phyloP scores from a whole-genome alignment of 345 rosid species.

The Melaleuca alternifolia region DNA sequence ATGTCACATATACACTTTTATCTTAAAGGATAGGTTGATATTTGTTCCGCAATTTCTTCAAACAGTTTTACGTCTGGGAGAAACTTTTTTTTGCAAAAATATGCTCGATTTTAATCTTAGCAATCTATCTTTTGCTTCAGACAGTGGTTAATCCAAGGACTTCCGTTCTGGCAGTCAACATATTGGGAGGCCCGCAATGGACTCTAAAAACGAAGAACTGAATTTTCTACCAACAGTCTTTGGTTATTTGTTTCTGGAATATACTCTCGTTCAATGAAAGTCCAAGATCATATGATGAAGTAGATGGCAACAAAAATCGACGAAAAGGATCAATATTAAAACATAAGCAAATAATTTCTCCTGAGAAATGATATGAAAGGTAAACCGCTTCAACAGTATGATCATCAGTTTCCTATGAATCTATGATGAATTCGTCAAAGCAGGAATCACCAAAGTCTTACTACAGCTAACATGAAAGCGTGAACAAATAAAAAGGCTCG shows the following conservation, averaged over 20 bases:
- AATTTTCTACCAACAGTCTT: too few species aligned
- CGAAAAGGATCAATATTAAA: too few species aligned
- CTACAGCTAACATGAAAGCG: background rate
- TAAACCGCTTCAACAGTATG: background rate
- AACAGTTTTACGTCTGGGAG: background rate
- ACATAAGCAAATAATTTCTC: too few species aligned
- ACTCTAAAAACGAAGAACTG: background rate
- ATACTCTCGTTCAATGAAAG: too few species aligned
- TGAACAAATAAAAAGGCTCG: background rate
- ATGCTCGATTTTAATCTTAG: background rate
- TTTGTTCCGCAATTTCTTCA: background rate
- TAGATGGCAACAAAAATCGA: too few species aligned
- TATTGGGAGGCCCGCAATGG: background rate
- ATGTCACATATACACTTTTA: background rate
- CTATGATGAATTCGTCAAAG: background rate
- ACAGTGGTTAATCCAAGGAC: background rate
- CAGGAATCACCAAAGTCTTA: background rate
- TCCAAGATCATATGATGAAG: too few species aligned
- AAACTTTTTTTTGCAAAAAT: too few species aligned
- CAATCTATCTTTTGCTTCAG: background rate
- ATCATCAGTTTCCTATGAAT: background rate
- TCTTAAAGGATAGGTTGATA: background rate
- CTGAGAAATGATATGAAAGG: too few species aligned
- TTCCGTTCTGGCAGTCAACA: background rate
- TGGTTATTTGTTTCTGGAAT: too few species aligned